Evolutionary conservation across 805 yeast genomes (phyloP).

Genomic region (Suhomyces xylopsoci): DNA sequence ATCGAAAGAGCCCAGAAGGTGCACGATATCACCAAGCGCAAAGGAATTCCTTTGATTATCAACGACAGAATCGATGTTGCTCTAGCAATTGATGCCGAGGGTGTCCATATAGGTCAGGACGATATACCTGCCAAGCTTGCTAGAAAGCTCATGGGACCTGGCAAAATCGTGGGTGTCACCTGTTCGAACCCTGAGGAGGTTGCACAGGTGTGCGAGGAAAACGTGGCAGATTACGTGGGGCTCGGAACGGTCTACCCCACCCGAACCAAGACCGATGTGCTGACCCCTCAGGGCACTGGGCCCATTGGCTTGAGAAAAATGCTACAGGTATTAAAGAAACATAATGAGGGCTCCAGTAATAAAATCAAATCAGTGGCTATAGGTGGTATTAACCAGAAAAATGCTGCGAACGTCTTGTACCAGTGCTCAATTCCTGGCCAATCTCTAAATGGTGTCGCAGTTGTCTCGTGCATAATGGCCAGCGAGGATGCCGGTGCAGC

Average conservation of each 20-base stretch:
- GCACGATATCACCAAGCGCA: constrained; percentile 56
- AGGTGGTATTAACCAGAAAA: constrained; percentile 71
- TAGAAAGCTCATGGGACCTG: constrained; percentile 63
- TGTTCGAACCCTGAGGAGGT: constrained; percentile 61
- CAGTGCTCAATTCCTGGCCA: constrained; percentile 46
- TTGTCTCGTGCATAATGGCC: constrained; percentile 85
- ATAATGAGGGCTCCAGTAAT: constrained; percentile 23
- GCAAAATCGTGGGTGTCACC: constrained; percentile 77
- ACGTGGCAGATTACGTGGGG: constrained; percentile 75
- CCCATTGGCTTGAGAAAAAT: constrained; percentile 60
- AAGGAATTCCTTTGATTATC: constrained; percentile 72
- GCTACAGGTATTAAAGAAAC: constrained; percentile 41
- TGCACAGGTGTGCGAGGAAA: constrained; percentile 44
- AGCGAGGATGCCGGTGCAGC: constrained; percentile 50
- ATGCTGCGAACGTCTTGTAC: constrained; percentile 56
- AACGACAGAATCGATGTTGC: constrained; percentile 90
- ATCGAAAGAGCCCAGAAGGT: constrained; percentile 58
- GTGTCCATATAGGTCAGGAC: constrained; percentile 90
- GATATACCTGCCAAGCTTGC: constrained; percentile 69
- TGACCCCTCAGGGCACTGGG: constrained; percentile 55
- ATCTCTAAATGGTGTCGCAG: constrained; percentile 76
- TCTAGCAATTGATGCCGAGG: constrained; percentile 84
- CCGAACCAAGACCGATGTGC: constrained; percentile 56
- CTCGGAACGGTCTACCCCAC: constrained; percentile 79
- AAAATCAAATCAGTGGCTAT: constrained; percentile 66